Evolutionary conservation across 2,329 filamentous ascomycete genomes (phyloP), one percentile per base, ranked within the genome.

Genomic region (Colletotrichum musae): DNA sequence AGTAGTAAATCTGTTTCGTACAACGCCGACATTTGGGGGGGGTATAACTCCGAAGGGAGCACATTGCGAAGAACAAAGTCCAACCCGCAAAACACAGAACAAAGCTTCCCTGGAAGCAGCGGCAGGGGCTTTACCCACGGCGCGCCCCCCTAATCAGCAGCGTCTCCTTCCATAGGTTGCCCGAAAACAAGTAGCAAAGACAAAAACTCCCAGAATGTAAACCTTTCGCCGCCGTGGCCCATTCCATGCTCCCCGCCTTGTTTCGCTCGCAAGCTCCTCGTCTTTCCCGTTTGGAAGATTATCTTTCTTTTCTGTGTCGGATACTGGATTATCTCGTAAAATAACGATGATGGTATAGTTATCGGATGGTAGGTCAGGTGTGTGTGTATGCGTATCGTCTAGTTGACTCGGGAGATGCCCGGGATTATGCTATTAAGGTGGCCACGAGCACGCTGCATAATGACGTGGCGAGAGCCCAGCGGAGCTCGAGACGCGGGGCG

Each of bases 21-120:
- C 36, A 60, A 60, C 47, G 50, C 51, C 57, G 26, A 45, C 32
- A 47, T 64, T 43, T 36, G 7, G 32, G 41, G 50, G 64, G 58
- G 64, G 64, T 66, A 66, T 61, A 56, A 66, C 64, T 66, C 64
- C 57, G 61, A 61, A 26, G 45, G 64, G 64, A 66, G 57, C 45
- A 61, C 57, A 54, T 32, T 32, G 28, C 28, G 39, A 56, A 63
- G n/a, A 53, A 24, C 60, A 47, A 52, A 45, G 39, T 36, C 12
- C n/a, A 21, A 56, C 41, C 60, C 51, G 60, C 60, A 32, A 32
- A 56, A 63, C 28, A 28, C n/a, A 52, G 36, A 52, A 41, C 45
- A 39, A n/a, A 47, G 24, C 32, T 43, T 50, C 12, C 26, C 43
- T 18, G 18, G 54, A 15, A 36, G 7, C 41, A 15, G 16, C 41